Percentiles rank a stretch among this genome's conserved stretches.
Conservation (phyloP, 768 basidiomycete species). For the Tephrocybe rancida region DNA sequence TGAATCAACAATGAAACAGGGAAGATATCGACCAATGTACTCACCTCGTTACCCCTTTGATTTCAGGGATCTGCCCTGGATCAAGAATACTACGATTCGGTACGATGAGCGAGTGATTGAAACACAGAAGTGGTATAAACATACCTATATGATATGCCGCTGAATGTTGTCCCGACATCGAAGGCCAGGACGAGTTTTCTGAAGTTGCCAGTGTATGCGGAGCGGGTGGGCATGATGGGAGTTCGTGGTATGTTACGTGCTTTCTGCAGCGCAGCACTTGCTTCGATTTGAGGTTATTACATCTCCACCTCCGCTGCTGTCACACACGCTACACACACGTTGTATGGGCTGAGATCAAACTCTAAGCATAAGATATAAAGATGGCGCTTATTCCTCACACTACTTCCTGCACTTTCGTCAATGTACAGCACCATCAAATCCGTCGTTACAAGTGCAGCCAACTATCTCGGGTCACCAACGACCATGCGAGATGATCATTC, state of each 20-base stretch:
- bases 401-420: not conserved
- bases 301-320: not conserved
- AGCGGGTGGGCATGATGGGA: slow-evolving; percentile 24
- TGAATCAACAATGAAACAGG: not conserved
- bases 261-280: slow-evolving; percentile 40
- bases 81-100: slow-evolving; percentile 36
- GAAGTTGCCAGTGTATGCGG: slow-evolving; percentile 39
- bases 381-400: not conserved
- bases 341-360: slow-evolving; percentile 9
- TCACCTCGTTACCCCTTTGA: slow-evolving; percentile 41
- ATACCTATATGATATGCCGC: slow-evolving; percentile 47
- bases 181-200: slow-evolving; percentile 51
- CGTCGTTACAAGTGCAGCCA: too few relatives aligned
- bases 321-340: slow-evolving; percentile 15
- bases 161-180: slow-evolving; percentile 55
- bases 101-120: not conserved
- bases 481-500: not conserved
- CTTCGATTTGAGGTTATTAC: not conserved
- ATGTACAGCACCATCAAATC: not conserved
- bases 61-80: slow-evolving; percentile 33
- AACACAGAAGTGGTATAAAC: not conserved
- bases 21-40: slow-evolving; percentile 14
- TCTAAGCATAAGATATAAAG: not conserved
- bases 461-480: too few relatives aligned
- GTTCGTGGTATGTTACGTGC: not conserved